Evolutionary conservation across 805 yeast species (phyloP).

Genomic region (Cyberlindnera mrakii): DNA sequence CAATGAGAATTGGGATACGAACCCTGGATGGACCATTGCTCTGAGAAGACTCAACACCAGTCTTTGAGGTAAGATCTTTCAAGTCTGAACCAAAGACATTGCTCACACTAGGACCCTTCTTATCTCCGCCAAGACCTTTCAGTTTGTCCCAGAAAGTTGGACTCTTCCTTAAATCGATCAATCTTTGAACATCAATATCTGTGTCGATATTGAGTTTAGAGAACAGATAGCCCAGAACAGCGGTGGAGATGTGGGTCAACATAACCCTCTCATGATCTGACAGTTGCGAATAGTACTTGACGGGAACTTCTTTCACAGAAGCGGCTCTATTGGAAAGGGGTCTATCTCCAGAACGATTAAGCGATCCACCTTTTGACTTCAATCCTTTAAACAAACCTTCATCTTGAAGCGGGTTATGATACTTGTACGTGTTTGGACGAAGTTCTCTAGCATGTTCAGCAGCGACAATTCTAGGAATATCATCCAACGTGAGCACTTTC

Average conservation of each 20-base stretch:
- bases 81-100: constrained; percentile 78
- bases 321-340: constrained; percentile 7
- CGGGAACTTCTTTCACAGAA: constrained; percentile 4
- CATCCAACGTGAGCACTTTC: constrained; percentile 85
- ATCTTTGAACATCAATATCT: constrained; percentile 25
- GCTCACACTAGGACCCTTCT: constrained; percentile 10
- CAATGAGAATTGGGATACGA: constrained; percentile 78
- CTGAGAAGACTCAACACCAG: constrained; percentile 78
- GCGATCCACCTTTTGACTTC: constrained; percentile 17
- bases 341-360: constrained; percentile 4
- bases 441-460: constrained; percentile 94
- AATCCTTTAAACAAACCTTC: constrained; percentile 15
- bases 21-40: constrained; percentile 81
- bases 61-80: constrained; percentile 54
- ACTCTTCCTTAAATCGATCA: constrained; percentile 28
- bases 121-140: constrained; percentile 21
- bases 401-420: constrained; percentile 43
- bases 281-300: constrained; percentile 62
- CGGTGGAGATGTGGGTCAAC: constrained; percentile 53
- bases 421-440: constrained; percentile 87
- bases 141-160: constrained; percentile 42
- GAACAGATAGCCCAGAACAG: constrained; percentile 34
- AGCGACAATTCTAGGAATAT: constrained; percentile 94
- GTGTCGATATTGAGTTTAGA: constrained; percentile 30
- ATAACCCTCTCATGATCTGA: constrained; percentile 50